Base-by-base conservation (phyloP, 2,329 filamentous ascomycete species). In the Fusarium duplospermum region DNA sequence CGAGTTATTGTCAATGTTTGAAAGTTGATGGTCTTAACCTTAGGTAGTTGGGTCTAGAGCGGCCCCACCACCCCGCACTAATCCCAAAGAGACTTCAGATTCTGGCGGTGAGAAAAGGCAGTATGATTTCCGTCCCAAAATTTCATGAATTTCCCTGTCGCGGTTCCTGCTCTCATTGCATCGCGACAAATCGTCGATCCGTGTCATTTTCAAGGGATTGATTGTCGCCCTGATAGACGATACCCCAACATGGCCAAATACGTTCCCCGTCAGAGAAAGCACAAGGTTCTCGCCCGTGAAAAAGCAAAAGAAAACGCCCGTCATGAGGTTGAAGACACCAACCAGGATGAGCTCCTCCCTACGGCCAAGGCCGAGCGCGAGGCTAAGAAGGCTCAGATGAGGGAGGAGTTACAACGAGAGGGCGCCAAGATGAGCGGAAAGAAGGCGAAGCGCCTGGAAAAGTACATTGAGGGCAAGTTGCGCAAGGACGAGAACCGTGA, bases 401-500 rank as follows among this genome's bases (percentile, higher is more conserved):
- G 87, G 68, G 86, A 87, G 24, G 86, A 91, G 71, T 79, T 92
- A 65, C 84, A 82, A 64, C 81, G 85, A 27, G 84, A 89, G 62
- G 87, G 86, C 2, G 77, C 80, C 52, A 91, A 91, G 77, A 85
- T 91, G 80, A 91, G 86, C 78, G 86, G 89, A 69, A 91, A 92
- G 79, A 92, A 92, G 80, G 89, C 90, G 7, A 92, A 92, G 83
- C 87, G 91, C 2, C 80, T 92, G 42, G 90, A 92, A 72, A 92
- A 92, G 79, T 92, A 92, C 80, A 91, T 92, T 74, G 95, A 98
- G 78, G 96, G 89, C 67, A 99, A 99, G 87, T 86, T 99, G 54
- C 93, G 92, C 82, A 98, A 97, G 82, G 96, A 99, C 80, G 96
- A 98, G 82, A 97, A 94, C 78, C 87, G 94, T 31, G 93, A 91